A percentile compares a stretch with the other conserved stretches of the same genome.
Conservation (phyloP, 371 early-diverging fungal genomes). For the Mucor mucedo region DNA sequence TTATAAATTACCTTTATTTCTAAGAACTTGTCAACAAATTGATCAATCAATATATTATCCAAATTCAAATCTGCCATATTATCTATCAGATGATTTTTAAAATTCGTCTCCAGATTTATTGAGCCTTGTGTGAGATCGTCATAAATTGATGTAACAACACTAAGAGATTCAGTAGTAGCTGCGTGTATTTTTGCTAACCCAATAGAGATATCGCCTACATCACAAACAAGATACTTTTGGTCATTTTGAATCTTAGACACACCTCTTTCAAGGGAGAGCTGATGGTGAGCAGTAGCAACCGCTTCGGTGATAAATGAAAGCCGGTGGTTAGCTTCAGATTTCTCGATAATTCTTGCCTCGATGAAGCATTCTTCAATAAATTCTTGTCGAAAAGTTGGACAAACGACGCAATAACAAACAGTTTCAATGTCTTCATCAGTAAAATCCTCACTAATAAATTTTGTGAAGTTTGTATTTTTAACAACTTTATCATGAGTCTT, state of each 20-base stretch:
- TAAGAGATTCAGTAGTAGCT: no score
- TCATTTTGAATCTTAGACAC: background rate
- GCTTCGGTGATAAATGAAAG: background rate
- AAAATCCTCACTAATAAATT: background rate
- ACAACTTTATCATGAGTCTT: background rate
- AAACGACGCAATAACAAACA: background rate
- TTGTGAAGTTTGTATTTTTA: background rate
- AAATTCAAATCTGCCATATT: no score
- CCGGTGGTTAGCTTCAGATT: background rate
- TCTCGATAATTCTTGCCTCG: background rate
- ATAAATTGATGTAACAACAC: no score
- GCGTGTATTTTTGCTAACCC: no score
- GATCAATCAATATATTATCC: no score
- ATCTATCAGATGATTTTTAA: no score
- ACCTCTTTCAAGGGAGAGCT: background rate
- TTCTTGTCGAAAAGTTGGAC: background rate
- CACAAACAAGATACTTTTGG: background rate
- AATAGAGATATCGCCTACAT: background rate
- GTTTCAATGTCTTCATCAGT: background rate
- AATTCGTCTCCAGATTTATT: no score
- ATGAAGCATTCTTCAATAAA: background rate
- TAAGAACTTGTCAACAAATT: no score
- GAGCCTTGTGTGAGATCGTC: no score
- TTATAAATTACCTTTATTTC: no score
- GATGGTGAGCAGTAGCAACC: background rate